These are phyloP conservation scores for Ophiostoma novo-ulmi DNA, from an alignment of 2,329 filamentous ascomycete genomes.

Conservation along the genomic window DNA sequence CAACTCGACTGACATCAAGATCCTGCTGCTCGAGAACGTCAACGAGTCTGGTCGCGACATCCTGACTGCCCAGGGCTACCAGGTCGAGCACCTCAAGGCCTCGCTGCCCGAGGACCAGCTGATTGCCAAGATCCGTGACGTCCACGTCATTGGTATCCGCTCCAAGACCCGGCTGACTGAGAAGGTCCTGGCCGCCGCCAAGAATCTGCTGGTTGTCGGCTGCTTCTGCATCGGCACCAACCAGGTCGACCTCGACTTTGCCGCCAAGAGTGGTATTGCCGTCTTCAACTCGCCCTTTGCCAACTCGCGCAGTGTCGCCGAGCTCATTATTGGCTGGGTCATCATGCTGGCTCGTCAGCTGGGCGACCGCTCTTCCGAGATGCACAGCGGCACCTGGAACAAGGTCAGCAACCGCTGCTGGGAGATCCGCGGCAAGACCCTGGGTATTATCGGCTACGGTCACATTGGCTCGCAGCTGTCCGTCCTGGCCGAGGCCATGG, in stretches of 20 bases:
- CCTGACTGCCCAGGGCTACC: conserved; percentile 80
- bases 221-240: conserved; percentile 99
- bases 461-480: conserved; percentile 96
- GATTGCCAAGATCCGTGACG: conserved; percentile 92
- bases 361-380: conserved; percentile 85
- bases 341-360: conserved; percentile 88
- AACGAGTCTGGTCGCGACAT: conserved; percentile 86
- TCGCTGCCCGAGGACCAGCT: conserved; percentile 88
- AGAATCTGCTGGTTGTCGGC: conserved; percentile 90
- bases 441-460: conserved; percentile 93
- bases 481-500: conserved; percentile 93
- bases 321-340: conserved; percentile 91
- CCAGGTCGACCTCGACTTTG: conserved; percentile 82
- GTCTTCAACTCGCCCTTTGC: conserved; percentile 99
- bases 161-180: conserved; percentile 94
- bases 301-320: conserved; percentile 94
- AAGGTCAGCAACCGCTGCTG: conserved; percentile 96
- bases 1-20: conserved; percentile 92
- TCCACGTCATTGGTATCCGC: conserved; percentile 95
- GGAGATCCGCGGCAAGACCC: conserved; percentile 96
- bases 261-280: conserved; percentile 79
- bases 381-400: conserved; percentile 95
- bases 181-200: conserved; percentile 78
- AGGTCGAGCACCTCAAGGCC: conserved; percentile 86
- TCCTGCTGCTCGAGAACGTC: conserved; percentile 90